A percentile compares a stretch with the other conserved stretches of the same genome.
phyloP scores from a whole-genome alignment of 2,329 filamentous ascomycete genomes.

The Sphaceloma murrayae region DNA sequence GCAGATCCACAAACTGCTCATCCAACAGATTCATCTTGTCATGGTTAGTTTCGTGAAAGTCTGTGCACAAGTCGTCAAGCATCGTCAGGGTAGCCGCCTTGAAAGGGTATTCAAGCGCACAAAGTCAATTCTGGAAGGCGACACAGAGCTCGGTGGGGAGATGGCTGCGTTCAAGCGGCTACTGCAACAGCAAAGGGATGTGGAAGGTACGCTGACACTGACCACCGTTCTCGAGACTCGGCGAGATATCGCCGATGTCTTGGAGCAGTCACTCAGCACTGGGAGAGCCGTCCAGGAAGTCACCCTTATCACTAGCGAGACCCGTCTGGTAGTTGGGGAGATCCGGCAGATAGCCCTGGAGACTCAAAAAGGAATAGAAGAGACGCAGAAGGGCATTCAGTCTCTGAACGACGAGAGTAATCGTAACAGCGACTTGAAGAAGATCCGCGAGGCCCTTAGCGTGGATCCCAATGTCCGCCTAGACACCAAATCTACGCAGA shows the following conservation, averaged over 20 bases:
- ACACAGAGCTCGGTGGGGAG: neutral
- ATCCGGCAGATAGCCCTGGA: neutral
- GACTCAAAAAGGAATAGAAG: too few relatives aligned
- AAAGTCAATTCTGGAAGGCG: neutral
- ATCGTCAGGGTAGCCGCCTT: neutral
- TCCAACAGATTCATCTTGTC: neutral
- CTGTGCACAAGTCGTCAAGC: neutral
- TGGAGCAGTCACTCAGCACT: neutral
- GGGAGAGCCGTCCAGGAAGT: too few relatives aligned
- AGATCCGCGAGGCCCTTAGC: neutral
- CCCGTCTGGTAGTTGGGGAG: too few relatives aligned
- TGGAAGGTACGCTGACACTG: neutral
- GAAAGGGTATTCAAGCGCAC: neutral
- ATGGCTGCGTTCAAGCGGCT: neutral
- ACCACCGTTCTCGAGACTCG: neutral
- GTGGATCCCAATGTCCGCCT: neutral
- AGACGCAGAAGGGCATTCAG: neutral
- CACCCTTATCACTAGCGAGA: too few relatives aligned
- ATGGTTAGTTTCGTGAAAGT: neutral
- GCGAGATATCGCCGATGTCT: neutral
- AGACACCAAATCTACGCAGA: neutral
- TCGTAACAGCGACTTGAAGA: neutral
- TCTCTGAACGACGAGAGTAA: neutral
- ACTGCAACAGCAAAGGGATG: neutral
- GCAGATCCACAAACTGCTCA: neutral